Percentiles rank a stretch among this genome's conserved stretches.
These are phyloP conservation scores for peach (Prunus persica) DNA, from an alignment of 306 rosid genomes.

Conservation along the genomic window DNA sequence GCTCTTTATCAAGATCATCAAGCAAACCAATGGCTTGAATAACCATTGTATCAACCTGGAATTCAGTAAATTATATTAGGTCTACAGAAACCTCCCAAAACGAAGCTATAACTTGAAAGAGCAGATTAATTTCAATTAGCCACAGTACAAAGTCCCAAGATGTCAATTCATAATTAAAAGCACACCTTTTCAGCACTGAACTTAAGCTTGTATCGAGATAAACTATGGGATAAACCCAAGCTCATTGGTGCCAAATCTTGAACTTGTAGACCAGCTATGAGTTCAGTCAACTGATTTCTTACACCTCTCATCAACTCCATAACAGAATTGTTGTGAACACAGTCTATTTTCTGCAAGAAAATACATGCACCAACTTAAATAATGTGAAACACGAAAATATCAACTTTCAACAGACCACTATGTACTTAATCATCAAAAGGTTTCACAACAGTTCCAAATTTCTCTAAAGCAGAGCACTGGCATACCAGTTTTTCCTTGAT, in stretches of 20 bases:
- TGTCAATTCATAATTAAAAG: not conserved
- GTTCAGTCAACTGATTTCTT: conserved; percentile 75
- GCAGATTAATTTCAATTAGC: not conserved
- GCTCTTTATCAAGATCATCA: conserved; percentile 93
- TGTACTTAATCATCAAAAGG: not conserved
- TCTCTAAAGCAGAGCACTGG: not conserved
- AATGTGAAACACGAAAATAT: not conserved
- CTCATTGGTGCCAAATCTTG: conserved; percentile 97
- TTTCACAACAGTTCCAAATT: not conserved
- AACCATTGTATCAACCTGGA: conserved; percentile 93
- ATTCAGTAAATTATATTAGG: not conserved
- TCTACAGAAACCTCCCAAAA: not conserved
- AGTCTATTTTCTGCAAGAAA: conserved; percentile 72
- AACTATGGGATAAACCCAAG: conserved; percentile 92
- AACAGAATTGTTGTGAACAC: conserved; percentile 71
- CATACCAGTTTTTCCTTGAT: conserved; percentile 89
- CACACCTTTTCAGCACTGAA: conserved; percentile 94
- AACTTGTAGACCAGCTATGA: conserved; percentile 71
- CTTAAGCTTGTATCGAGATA: conserved; percentile 83
- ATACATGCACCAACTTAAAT: not conserved
- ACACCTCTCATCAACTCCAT: conserved; percentile 97
- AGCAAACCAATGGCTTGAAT: conserved; percentile 97
- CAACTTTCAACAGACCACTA: not conserved
- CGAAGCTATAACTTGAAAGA: no score
- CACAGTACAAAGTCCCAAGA: not conserved